Evolutionary conservation across 1,139 yeast genomes (phyloP).

Genomic region (Meyerozyma sp.): DNA sequence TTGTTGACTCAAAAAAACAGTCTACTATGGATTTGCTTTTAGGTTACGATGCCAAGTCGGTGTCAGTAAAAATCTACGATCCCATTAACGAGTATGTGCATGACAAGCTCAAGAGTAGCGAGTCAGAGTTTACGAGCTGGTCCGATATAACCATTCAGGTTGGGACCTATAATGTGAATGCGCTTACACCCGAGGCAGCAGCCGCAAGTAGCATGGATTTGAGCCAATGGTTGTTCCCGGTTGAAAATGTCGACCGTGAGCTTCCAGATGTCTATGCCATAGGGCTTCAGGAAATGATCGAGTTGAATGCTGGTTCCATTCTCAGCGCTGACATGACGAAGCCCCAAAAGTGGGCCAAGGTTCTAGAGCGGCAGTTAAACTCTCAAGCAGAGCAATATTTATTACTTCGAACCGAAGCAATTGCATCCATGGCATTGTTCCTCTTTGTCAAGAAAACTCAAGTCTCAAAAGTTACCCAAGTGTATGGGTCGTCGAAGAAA

Average conservation of each 20-base stretch:
- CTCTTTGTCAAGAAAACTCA: conserved; percentile 53
- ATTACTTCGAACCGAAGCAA: conserved; percentile 38
- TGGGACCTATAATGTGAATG: conserved; percentile 89
- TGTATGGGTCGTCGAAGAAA: conserved; percentile 76
- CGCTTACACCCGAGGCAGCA: conserved; percentile 45
- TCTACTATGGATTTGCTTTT: conserved; percentile 77
- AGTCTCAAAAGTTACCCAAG: conserved; percentile 59
- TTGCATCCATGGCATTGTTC: conserved; percentile 40
- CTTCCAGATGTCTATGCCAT: conserved; percentile 72
- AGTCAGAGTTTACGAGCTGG: conserved; percentile 55
- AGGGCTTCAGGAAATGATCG: conserved; percentile 92
- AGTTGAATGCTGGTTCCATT: conserved; percentile 80
- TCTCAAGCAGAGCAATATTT: conserved; percentile 30
- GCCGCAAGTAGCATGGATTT: conserved; percentile 39
- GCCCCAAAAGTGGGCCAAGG: conserved; percentile 58
- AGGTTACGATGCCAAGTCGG: conserved; percentile 70
- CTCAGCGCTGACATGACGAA: conserved; percentile 63
- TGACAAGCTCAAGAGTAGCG: conserved; percentile 47
- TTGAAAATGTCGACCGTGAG: conserved; percentile 38
- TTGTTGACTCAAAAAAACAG: conserved; percentile 88
- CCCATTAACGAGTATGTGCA: conserved; percentile 82
- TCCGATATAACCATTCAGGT: conserved; percentile 61
- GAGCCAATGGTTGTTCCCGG: conserved; percentile 79
- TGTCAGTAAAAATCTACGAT: conserved; percentile 71
- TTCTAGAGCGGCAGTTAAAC: conserved; percentile 54